Evolutionary conservation across 768 basidiomycete genomes (phyloP), one percentile per base, ranked within the genome.

Genomic region (Harrya chromipes): DNA sequence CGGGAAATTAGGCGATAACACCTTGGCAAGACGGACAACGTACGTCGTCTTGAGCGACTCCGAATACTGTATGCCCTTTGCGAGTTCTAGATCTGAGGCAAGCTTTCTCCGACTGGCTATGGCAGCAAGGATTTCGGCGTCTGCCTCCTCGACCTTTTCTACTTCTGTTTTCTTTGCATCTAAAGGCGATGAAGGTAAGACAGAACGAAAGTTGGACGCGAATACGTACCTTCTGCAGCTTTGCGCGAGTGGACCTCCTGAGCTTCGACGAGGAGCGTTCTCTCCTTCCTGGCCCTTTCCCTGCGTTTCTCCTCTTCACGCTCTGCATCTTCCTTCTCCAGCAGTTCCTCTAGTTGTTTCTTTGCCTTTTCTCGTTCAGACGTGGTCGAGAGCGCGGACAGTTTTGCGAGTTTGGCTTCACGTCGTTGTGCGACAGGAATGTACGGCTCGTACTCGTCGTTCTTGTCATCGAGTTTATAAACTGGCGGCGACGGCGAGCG

Each of bases 171-270:
- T 98, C 65, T 84, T 81, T 7, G 92, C 84, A 70, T 97, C 94
- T 84, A 43, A 5, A 21, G 46, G 11, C 20, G 23, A 9, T 6
- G 9, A 33, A 45, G 23, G 35, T 43, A 75, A 57, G 40, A 50
- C 49, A 42, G 58, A 48, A 37, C 4, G 17, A 33, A 35, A 19
- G 39, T 24, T 23, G 36, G 37, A 23, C 29, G 50, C 9, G 9
- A 41, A 40, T 31, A 36, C 16, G 40, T 46, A 90, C 92, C 88
- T 73, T 95, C 90, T 46, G 75, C 78, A 4, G 87, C 90, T 69
- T 86, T 91, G 67, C 77, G 77, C 21, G 78, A 77, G 62, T 95
- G 92, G 27, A 98, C 94, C 63, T 98, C 95, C 69, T 97, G 93
- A 1, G 97, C 97, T 66, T 97, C 94, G 61, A 93, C 68, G 43